Conservation (phyloP, 2,329 filamentous ascomycete species). For the Monosporascus sp. region DNA sequence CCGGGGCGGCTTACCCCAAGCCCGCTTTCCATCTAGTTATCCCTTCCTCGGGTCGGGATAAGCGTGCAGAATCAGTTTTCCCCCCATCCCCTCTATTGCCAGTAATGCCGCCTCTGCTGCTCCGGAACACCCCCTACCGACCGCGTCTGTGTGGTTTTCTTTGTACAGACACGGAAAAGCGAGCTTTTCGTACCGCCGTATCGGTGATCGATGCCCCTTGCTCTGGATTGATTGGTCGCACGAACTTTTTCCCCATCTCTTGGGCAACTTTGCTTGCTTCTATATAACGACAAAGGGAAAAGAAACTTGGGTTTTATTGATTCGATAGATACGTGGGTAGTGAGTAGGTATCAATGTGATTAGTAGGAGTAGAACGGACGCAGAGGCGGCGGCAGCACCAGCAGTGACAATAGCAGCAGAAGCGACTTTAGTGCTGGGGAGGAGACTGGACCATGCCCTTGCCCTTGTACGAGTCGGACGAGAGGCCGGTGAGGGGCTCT, state of each 20-base stretch:
- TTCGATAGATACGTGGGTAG: constrained; percentile 12
- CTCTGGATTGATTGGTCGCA: constrained; percentile 3
- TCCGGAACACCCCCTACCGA: too few species aligned
- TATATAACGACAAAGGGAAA: constrained; percentile 36
- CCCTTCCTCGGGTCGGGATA: too few species aligned
- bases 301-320: constrained; percentile 2
- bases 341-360: constrained; percentile 8
- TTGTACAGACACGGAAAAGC: constrained; percentile 1
- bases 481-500: constrained; percentile 81
- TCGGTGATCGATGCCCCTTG: neutral
- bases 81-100: too few species aligned
- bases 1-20: neutral
- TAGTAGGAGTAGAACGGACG: constrained; percentile 4
- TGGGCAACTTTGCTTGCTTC: constrained; percentile 17
- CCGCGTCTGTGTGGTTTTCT: too few species aligned
- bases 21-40: too few species aligned
- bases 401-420: constrained; percentile 1
- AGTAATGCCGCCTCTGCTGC: too few species aligned
- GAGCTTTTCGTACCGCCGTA: too few species aligned
- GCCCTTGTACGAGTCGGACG: constrained; percentile 72
- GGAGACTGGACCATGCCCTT: constrained; percentile 72
- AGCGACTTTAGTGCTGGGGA: constrained; percentile 37
- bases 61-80: too few species aligned
- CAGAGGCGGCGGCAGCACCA: neutral
- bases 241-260: constrained; percentile 1